These are phyloP conservation scores for Colletotrichum nymphaeae DNA, from an alignment of 2,329 filamentous ascomycete genomes.

Conservation along the genomic window DNA sequence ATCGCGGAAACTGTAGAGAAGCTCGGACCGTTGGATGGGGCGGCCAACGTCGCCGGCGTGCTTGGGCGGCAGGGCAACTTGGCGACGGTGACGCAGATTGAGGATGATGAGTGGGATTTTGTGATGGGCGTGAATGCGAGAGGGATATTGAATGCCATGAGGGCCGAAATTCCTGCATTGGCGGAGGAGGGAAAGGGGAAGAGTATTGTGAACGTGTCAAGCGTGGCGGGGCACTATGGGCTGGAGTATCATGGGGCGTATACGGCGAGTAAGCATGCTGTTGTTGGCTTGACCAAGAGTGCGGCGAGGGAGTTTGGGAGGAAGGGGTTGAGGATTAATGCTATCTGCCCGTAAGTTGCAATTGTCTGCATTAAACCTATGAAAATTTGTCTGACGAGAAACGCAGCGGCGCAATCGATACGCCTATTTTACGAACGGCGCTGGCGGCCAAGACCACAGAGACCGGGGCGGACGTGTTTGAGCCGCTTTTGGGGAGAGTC, in stretches of 20 bases:
- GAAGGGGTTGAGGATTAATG: slow-evolving; percentile 40
- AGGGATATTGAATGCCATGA: slow-evolving; percentile 62
- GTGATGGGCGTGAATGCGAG: slow-evolving; percentile 56
- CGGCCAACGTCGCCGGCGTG: slow-evolving; percentile 52
- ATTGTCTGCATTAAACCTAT: background rate
- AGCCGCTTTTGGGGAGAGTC: slow-evolving; percentile 36
- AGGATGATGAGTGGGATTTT: slow-evolving; percentile 54
- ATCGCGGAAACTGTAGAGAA: slow-evolving; percentile 45
- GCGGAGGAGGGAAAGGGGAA: slow-evolving; percentile 42
- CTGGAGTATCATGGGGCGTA: slow-evolving; percentile 44
- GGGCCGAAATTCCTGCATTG: slow-evolving; percentile 58
- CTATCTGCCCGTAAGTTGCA: slow-evolving; percentile 41
- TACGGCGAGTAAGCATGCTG: slow-evolving; percentile 44
- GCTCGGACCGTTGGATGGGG: slow-evolving; percentile 53
- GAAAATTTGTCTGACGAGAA: background rate
- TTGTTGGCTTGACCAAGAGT: slow-evolving; percentile 44
- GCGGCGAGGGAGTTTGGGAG: slow-evolving; percentile 43
- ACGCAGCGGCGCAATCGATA: slow-evolving; percentile 29
- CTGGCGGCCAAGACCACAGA: slow-evolving; percentile 15
- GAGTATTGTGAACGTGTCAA: slow-evolving; percentile 59
- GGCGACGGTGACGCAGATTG: slow-evolving; percentile 40
- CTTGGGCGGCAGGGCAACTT: slow-evolving; percentile 31
- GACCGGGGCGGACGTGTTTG: background rate
- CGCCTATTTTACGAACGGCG: slow-evolving; percentile 23
- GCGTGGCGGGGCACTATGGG: slow-evolving; percentile 52